A percentile compares a stretch with the other conserved stretches of the same genome.
Conservation (phyloP, 208 protist genomes). For the Leishmania gerbilli region DNA sequence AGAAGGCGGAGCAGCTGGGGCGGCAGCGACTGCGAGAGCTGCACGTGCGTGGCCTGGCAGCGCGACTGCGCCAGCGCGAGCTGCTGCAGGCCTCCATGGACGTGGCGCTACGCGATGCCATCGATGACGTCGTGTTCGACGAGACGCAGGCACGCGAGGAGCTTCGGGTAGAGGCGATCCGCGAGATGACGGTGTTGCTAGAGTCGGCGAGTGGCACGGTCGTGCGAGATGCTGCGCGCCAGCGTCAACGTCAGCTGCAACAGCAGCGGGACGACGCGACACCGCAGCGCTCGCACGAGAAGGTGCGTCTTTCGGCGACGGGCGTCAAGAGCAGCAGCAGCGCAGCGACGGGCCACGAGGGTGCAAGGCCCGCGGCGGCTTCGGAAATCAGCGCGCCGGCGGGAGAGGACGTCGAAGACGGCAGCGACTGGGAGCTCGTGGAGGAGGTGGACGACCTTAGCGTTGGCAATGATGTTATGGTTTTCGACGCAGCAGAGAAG, state of each 20-base stretch:
- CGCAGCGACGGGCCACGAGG: neutral
- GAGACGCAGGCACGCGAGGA: conserved; percentile 24
- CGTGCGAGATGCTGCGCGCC: neutral
- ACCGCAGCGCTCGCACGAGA: neutral
- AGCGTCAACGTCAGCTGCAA: neutral
- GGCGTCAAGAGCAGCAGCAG: neutral
- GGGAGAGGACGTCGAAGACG: conserved; percentile 1
- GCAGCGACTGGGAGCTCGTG: conserved; percentile 6
- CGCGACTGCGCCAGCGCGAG: conserved; percentile 22
- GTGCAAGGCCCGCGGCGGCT: neutral
- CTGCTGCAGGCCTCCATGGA: conserved; percentile 4
- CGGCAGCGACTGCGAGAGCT: conserved; percentile 26
- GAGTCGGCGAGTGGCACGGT: conserved; percentile 21
- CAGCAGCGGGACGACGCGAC: neutral
- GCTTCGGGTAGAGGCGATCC: conserved; percentile 19
- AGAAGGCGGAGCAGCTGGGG: conserved; percentile 14
- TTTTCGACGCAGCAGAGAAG: neutral
- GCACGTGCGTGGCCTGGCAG: conserved; percentile 22
- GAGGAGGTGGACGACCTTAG: neutral
- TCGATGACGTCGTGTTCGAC: conserved; percentile 18
- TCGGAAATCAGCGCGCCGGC: neutral
- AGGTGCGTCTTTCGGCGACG: neutral
- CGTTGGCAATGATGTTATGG: neutral
- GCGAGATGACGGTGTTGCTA: conserved; percentile 17
- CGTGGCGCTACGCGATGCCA: conserved; percentile 12